Evolutionary conservation across 1,284 basidiomycete species (phyloP).

Genomic region (Rhodotorula sp.): DNA sequence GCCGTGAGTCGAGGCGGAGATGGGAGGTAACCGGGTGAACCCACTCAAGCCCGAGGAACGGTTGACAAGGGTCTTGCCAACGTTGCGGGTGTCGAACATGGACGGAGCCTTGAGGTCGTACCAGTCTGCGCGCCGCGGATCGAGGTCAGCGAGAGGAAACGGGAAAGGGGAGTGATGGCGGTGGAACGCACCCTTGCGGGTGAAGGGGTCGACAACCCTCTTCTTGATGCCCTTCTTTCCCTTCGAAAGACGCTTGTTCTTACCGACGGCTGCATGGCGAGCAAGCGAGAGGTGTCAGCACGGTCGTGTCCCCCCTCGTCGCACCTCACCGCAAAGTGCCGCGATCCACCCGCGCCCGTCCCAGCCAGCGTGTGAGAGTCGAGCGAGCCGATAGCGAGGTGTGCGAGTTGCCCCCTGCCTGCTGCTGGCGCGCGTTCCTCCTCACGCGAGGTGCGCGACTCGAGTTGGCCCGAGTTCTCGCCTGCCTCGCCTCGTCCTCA

Average conservation of each 20-base stretch:
- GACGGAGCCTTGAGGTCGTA: slow-evolving; percentile 99
- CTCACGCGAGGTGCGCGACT: too few relatives aligned
- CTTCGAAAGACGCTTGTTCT: slow-evolving; percentile 99
- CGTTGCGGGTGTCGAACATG: slow-evolving; percentile 94
- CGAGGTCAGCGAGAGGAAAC: background rate
- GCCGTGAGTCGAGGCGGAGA: background rate
- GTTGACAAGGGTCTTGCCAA: slow-evolving; percentile 99
- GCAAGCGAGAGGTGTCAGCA: background rate
- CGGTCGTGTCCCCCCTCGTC: background rate
- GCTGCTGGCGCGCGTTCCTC: too few relatives aligned
- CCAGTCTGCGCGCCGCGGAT: slow-evolving; percentile 67
- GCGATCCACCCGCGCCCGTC: background rate
- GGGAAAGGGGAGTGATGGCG: background rate
- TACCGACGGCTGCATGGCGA: slow-evolving; percentile 48
- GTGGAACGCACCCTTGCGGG: slow-evolving; percentile 75
- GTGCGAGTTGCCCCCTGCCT: too few relatives aligned
- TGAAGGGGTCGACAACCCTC: slow-evolving; percentile 99
- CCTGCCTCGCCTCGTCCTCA: too few relatives aligned
- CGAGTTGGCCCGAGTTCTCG: too few relatives aligned
- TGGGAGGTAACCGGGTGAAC: slow-evolving; percentile 60
- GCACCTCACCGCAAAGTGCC: too few relatives aligned
- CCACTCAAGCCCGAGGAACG: slow-evolving; percentile 80
- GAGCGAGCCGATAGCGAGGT: background rate
- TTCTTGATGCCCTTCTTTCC: slow-evolving; percentile 98
- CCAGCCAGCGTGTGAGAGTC: background rate